phyloP scores from a whole-genome alignment of 2,329 filamentous ascomycete species.

The Pseudogymnoascus sp. region DNA sequence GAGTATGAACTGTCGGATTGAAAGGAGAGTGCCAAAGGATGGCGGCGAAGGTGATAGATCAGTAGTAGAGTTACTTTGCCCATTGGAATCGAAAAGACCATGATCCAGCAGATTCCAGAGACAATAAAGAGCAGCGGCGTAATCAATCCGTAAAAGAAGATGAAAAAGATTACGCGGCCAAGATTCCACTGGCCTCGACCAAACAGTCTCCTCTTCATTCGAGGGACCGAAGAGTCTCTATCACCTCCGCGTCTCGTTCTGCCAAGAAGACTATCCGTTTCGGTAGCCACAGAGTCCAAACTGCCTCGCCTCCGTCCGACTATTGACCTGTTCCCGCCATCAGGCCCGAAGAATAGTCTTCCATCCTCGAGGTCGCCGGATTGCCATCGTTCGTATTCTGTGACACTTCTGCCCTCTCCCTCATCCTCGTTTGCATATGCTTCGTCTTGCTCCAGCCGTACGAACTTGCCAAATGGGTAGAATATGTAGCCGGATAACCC shows the following conservation, averaged over 20 bases:
- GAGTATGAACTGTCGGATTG: conserved; percentile 75
- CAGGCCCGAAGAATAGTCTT: conserved; percentile 87
- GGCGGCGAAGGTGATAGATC: conserved; percentile 83
- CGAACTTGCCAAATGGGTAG: conserved; percentile 95
- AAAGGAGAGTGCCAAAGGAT: conserved; percentile 88
- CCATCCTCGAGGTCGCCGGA: conserved; percentile 94
- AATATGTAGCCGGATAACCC: conserved; percentile 80
- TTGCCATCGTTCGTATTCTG: conserved; percentile 98
- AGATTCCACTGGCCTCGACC: conserved; percentile 93
- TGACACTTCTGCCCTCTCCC: conserved; percentile 92
- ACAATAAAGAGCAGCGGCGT: conserved; percentile 79
- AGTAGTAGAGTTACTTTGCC: conserved; percentile 87
- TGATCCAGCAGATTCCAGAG: conserved; percentile 84
- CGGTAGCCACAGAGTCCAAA: conserved; percentile 73
- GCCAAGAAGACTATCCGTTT: conserved; percentile 84
- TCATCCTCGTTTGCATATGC: conserved; percentile 90
- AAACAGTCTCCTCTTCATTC: conserved; percentile 77
- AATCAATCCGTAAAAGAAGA: conserved; percentile 91
- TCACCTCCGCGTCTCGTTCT: conserved; percentile 45
- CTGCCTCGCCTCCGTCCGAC: conserved; percentile 81
- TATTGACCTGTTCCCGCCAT: conserved; percentile 59
- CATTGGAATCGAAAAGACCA: conserved; percentile 98
- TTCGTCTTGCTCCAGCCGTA: conserved; percentile 88
- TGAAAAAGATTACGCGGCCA: conserved; percentile 89
- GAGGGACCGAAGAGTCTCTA: conserved; percentile 34